Conservation (phyloP, 2,329 filamentous ascomycete genomes). For the Herpotrichia juniperi region DNA sequence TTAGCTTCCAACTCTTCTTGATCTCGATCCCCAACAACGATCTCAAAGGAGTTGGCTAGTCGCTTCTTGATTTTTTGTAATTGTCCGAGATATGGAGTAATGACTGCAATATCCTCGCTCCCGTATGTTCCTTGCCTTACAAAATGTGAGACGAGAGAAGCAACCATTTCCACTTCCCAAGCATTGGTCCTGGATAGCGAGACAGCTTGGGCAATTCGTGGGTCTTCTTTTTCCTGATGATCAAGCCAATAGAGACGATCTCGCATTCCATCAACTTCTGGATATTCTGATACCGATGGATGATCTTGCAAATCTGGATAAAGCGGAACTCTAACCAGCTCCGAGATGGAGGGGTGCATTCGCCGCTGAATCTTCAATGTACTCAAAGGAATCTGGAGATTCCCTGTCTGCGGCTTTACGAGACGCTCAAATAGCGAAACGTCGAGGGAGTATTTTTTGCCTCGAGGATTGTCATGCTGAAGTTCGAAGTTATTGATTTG, state of each 20-base stretch:
- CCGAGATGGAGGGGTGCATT: constrained; percentile 69
- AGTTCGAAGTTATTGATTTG: constrained; percentile 63
- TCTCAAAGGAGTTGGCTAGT: constrained; percentile 60
- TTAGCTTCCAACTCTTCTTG: constrained; percentile 55
- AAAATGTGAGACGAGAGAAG: constrained; percentile 68
- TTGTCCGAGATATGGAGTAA: constrained; percentile 70
- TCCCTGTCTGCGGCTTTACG: constrained; percentile 34
- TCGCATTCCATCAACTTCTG: constrained; percentile 60
- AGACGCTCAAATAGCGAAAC: constrained; percentile 68
- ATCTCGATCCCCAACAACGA: constrained; percentile 70
- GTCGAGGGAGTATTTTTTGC: constrained; percentile 61
- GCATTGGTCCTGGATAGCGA: constrained; percentile 59
- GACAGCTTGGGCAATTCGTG: constrained; percentile 10
- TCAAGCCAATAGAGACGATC: constrained; percentile 66
- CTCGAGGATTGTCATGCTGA: constrained; percentile 56
- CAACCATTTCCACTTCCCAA: constrained; percentile 69
- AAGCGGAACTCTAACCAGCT: constrained; percentile 61
- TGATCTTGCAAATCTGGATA: constrained; percentile 65
- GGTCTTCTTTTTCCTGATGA: constrained; percentile 58
- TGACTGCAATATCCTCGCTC: constrained; percentile 68
- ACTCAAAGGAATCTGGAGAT: constrained; percentile 30
- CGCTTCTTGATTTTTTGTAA: constrained; percentile 56
- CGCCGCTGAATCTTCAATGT: constrained; percentile 65
- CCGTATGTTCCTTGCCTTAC: constrained; percentile 68
- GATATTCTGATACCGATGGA: constrained; percentile 43